Base-by-base conservation (phyloP, 2,329 filamentous ascomycete species). In the Nannizziopsis barbatae region DNA sequence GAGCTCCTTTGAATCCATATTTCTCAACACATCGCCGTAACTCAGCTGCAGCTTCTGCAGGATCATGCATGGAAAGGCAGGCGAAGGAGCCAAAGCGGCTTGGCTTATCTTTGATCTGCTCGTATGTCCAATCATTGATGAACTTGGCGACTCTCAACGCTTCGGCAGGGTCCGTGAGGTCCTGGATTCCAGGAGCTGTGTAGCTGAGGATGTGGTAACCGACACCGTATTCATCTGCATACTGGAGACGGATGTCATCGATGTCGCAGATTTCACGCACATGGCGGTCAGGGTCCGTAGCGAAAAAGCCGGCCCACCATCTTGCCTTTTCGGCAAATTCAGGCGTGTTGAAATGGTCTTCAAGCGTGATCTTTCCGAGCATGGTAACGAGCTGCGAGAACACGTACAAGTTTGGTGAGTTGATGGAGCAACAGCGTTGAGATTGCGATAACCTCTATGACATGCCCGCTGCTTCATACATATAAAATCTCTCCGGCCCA, bases 301-400 rank as follows among this genome's bases (percentile, higher is more conserved):
- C 72, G 58, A 81, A 82, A 17, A 81, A 62, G 3, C 67, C 64
- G 1, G 78, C 79, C 77, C 77, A 80, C 76, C 77, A 80, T 55
- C 68, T 66, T 4, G 75, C 77, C 61, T 74, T 75, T 53, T 80
- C 75, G 40, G 73, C 68, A 52, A 80, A 71, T 31, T 76, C 71
- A 39, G 79, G 76, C 5, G 80, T 68, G 52, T 73, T 74, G 53
- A 80, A 81, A 11, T 77, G 76, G 63, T 81, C 78, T 60, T 81
- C 78, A 17, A 81, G 67, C 10, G 75, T 74, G 50, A 81, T 71
- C 53, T 82, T 81, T 51, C 79, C 78, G 10, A 72, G 63, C 76
- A 80, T 80, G 17, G 11, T 49, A 30, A 18, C 5, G 33, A 15
- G 35, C 15, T 31, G 2, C 15, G 15, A 17, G 15, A 20, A 27